Evolutionary conservation across 163 green algal genomes (phyloP), one percentile per base, ranked within the genome.

Genomic region (Scenedesmus sp.): DNA sequence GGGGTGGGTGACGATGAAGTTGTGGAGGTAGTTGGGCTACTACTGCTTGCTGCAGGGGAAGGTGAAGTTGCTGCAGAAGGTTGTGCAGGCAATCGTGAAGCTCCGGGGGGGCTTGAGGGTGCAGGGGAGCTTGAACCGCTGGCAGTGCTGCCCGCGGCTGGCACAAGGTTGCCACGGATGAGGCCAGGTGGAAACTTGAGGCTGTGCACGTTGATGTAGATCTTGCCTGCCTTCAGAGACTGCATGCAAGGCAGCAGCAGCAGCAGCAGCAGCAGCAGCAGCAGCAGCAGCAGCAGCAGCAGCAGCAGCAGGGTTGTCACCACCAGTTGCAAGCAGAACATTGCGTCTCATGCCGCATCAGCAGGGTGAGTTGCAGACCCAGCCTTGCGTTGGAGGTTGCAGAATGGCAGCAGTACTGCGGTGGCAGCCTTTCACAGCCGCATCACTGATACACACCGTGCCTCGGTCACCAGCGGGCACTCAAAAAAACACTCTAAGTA

Each of bases 131-230:
- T n/a, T 72, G 59, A 72, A 6, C 37, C 72, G 70, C 70, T 44
- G 72, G 33, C 5, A 33, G 26, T 44, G 33, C 33, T 44, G 72
- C 33, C 72, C 10, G n/a, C 10, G 20, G 43, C 44, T 72, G 80
- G 46, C 7, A 68, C 33, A 3, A 85, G 80, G 80, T 56, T 35
- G 42, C 78, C 78, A 12, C 78, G 18, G 78, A 53, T 56, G 78
- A 85, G 81, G 49, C 81, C 46, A 16, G 46, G 33, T 44, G 33
- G 33, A 0, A 76, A 51, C 30, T 73, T 37, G 15, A 49, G 22
- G 82, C n/a, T 65, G 53, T 81, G 68, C 53, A 89, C 68, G n/a
- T 89, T 61, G 22, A 79, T 61, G 26, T 79, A 78, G 33, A 76
- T 51, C 51, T 88, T 88, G 51, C 82, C 51, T 16, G 18, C 82